These are phyloP conservation scores for Pestalotiopsis sp. DNA, from an alignment of 2,329 filamentous ascomycete genomes.

Conservation along the genomic window DNA sequence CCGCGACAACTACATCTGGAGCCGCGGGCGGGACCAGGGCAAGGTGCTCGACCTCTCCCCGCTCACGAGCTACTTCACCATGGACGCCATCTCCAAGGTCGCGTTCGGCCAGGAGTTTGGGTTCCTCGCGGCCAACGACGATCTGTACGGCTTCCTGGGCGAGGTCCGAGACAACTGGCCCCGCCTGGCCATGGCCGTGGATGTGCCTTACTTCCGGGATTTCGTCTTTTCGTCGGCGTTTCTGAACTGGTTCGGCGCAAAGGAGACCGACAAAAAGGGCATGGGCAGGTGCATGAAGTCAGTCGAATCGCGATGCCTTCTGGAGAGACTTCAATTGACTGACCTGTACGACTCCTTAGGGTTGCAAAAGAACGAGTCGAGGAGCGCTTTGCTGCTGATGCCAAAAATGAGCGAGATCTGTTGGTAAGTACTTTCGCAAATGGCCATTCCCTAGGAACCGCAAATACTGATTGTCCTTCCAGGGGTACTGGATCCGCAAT, in stretches of 20 bases:
- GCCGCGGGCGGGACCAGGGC: background rate
- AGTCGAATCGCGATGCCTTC: background rate
- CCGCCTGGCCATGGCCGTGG: conserved; percentile 19
- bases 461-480: background rate
- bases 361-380: conserved; percentile 19
- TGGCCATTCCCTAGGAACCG: background rate
- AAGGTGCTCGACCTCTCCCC: conserved; percentile 20
- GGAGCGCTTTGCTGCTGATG: conserved; percentile 15
- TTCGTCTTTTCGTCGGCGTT: conserved; percentile 22
- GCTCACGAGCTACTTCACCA: conserved; percentile 19
- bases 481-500: conserved; percentile 30
- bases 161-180: conserved; percentile 18
- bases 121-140: conserved; percentile 24
- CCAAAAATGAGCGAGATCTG: conserved; percentile 20
- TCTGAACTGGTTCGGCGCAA: conserved; percentile 25
- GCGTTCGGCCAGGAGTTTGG: conserved; percentile 30
- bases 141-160: conserved; percentile 25
- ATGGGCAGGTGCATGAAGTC: conserved; percentile 25
- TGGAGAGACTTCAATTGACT: background rate
- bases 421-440: conserved; percentile 19
- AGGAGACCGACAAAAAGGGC: conserved; percentile 22
- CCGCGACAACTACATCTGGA: conserved; percentile 21
- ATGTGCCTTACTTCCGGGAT: conserved; percentile 24
- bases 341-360: conserved; percentile 7
- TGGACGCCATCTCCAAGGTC: conserved; percentile 30